Base-by-base conservation (phyloP, 106 monocot species). In the Apostasia ramifera region DNA sequence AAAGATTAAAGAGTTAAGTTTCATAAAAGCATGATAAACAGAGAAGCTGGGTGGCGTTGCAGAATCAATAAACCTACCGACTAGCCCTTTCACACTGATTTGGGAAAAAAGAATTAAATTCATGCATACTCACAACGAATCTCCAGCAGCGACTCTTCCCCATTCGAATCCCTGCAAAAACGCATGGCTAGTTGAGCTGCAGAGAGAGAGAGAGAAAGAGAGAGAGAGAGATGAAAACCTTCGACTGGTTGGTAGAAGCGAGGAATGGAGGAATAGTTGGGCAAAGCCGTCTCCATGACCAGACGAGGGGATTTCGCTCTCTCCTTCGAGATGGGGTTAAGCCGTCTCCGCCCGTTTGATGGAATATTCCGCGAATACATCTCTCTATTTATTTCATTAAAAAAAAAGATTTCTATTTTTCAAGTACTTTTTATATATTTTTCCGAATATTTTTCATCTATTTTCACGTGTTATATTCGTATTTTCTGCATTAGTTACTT, bases 71-170 rank as follows among this genome's bases (percentile, higher is more conserved):
- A 26, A 26, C 26, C 26, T 26, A 26, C 26, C 0, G 26, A 26
- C 26, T 26, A 26, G 26, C 26, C 26, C 26, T 26, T 26, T 26
- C 26, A 26, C 26, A 26, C 26, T 26, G 26, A 26, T 26, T 26
- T 26, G 26, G 26, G 26, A 26, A 26, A 26, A 59, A 59, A 57
- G 41, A 10, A 41, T 41, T 40, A 40, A 59, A 59, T 39, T 57
- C 15, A 57, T 57, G 57, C 7, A 57, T 8, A 57, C 59, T 59
- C 59, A 59, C 59, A 41, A 59, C 9, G 41, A 59, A 59, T 38
- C 41, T 59, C 59, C 8, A 8, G 9, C 41, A 8, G 9, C 41
- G 59, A 59, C 59, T 15, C 41, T 10, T 59, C 59, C 59, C 59
- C 10, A 1, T 59, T 8, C 7, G 40, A 59, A 41, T 14, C 6